These are phyloP conservation scores for Apophysomyces sp. DNA, from an alignment of 371 early-diverging fungal species.

Conservation along the genomic window DNA sequence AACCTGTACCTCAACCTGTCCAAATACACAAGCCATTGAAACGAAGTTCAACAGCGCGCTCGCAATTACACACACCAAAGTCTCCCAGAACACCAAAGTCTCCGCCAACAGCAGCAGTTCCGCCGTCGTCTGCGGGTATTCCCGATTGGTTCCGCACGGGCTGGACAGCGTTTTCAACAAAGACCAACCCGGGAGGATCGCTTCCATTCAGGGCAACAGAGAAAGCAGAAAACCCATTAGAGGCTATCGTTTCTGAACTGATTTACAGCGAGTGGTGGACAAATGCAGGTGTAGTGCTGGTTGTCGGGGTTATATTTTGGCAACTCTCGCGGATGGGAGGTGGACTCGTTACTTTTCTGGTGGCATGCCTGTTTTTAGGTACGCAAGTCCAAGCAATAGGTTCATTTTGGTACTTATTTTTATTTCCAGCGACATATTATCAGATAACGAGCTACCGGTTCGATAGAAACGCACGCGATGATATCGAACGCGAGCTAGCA, in stretches of 20 bases:
- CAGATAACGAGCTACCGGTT: slow-evolving; percentile 65
- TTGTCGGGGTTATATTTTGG: slow-evolving; percentile 36
- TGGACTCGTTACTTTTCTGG: slow-evolving; percentile 49
- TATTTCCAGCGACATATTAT: slow-evolving; percentile 62
- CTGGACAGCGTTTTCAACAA: slow-evolving; percentile 35
- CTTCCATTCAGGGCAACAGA: slow-evolving; percentile 24
- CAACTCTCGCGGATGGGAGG: slow-evolving; percentile 46
- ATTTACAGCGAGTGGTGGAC: slow-evolving; percentile 32
- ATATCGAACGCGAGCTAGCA: slow-evolving; percentile 65
- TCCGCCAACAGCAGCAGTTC: neutral
- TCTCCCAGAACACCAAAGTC: slow-evolving; percentile 21
- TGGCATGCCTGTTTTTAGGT: slow-evolving; percentile 54
- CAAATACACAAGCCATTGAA: neutral
- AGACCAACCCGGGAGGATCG: slow-evolving; percentile 33
- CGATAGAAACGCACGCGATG: slow-evolving; percentile 66
- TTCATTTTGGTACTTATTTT: neutral
- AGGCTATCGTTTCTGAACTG: slow-evolving; percentile 15
- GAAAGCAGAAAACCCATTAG: slow-evolving; percentile 18
- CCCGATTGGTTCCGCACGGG: slow-evolving; percentile 44
- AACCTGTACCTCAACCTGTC: slow-evolving; percentile 21
- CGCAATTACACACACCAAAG: neutral
- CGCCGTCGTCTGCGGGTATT: slow-evolving; percentile 12
- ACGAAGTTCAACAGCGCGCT: slow-evolving; percentile 5
- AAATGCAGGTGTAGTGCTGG: slow-evolving; percentile 29
- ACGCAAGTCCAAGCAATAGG: slow-evolving; percentile 5